Evolutionary conservation across 495 filamentous ascomycete genomes (phyloP).

Genomic region (Daldinia bambusicola): DNA sequence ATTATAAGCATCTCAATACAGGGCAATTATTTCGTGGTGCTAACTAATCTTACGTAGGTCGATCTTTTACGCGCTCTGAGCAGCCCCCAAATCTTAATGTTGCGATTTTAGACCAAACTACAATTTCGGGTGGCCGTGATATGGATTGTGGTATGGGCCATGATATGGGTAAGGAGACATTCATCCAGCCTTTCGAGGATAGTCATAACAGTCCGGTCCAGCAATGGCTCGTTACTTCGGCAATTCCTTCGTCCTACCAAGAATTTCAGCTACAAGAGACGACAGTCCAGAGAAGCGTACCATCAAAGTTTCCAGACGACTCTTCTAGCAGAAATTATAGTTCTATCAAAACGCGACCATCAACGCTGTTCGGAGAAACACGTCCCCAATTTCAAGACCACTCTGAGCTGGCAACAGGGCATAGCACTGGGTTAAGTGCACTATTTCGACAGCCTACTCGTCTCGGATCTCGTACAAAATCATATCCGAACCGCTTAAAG

Average conservation of each 20-base stretch:
- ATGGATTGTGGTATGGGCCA: not conserved
- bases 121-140: not conserved
- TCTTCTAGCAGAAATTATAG: not conserved
- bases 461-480: not conserved
- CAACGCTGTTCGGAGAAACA: slow-evolving; percentile 1
- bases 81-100: not conserved
- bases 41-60: slow-evolving; percentile 14
- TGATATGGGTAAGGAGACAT: not conserved
- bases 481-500: slow-evolving; percentile 6
- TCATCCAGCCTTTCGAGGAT: not conserved
- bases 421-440: slow-evolving; percentile 6
- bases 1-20: not conserved
- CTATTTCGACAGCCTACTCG: slow-evolving; percentile 15
- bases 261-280: not conserved
- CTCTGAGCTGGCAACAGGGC: not conserved
- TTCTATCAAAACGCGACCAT: not conserved
- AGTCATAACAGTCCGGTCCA: not conserved
- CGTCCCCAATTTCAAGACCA: not conserved
- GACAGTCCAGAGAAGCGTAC: not conserved
- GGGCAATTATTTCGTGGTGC: not conserved
- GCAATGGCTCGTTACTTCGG: not conserved
- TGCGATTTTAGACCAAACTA: not conserved
- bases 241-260: not conserved
- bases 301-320: not conserved
- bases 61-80: not conserved